Base-by-base conservation (phyloP, 2,329 filamentous ascomycete genomes). In the Zelopaecilomyces penicillatus region DNA sequence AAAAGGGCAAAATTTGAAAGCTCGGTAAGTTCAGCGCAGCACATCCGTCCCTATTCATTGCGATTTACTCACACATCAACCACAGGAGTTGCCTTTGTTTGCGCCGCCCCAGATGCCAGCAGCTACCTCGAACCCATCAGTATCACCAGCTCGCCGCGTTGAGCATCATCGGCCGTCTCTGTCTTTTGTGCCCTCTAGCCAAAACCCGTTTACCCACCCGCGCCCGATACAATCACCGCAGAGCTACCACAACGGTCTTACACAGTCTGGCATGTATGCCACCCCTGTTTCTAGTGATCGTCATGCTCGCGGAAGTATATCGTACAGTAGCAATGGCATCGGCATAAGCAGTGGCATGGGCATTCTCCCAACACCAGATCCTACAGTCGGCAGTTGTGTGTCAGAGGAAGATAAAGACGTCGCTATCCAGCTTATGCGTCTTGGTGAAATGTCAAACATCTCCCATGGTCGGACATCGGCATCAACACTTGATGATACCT, bases 1-100 rank as follows among this genome's bases (percentile, higher is more conserved):
- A 96, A 97, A 74, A 82, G 89, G 60, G 87, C 91, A 57, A 96
- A 95, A 67, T 85, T 85, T 69, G 91, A 97, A 66, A 97, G 91
- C 71, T 96, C 91, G 67, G 91, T 97, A 84, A 82, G 91, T 35
- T 19, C 28, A 31, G 41, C 45, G 42, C 45, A 39, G 41, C 35
- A 19, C 19, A 29, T 31, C 38, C 32, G 4, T 33, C 28, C 12
- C 39, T 34, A 35, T 30, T 32, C 42, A 42, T 30, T 39, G 44
- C 48, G 47, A 43, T 51, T 53, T 56, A 53, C 65, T 68, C 61
- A 66, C 55, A 53, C 55, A 46, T 49, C 49, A 46, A 47, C 43
- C 50, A 46, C 63, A 98, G 93, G 91, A 97, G 76, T 75, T 98
- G 43, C 93, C 93, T 44, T 74, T 98, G 43, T 98, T 97, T 65